Conservation (phyloP, 805 yeast species). For the Candida alai region DNA sequence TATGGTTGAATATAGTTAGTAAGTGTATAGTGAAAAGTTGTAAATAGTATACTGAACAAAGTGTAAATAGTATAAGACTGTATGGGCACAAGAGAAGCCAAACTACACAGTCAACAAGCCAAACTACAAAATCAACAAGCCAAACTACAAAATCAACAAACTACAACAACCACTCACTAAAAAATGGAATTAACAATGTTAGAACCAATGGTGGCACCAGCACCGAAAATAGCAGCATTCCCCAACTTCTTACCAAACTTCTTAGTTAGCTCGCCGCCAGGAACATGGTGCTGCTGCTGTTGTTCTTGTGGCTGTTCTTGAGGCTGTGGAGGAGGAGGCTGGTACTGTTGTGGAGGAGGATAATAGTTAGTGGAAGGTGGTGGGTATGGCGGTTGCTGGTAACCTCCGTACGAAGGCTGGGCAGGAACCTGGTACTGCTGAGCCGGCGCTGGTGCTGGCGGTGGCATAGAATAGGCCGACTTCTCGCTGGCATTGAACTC, state of each 20-base stretch:
- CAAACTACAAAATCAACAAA: conserved; percentile 1
- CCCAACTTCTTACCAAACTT: conserved; percentile 80
- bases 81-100: neutral
- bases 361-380: conserved; percentile 49
- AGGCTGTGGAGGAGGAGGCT: conserved; percentile 22
- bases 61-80: neutral
- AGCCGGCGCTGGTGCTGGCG: conserved; percentile 13
- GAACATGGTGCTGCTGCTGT: conserved; percentile 20
- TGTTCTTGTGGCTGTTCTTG: conserved; percentile 20
- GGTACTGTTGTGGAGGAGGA: conserved; percentile 18
- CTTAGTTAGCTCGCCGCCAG: conserved; percentile 36
- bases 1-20: neutral
- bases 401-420: conserved; percentile 28
- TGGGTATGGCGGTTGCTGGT: conserved; percentile 46
- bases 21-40: conserved; percentile 4
- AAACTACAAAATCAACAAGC: neutral
- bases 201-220: conserved; percentile 91
- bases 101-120: conserved; percentile 1
- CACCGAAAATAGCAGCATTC: conserved; percentile 92
- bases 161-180: conserved; percentile 19
- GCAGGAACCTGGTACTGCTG: conserved; percentile 13
- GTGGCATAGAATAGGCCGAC: conserved; percentile 10
- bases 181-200: conserved; percentile 74
- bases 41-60: conserved; percentile 8
- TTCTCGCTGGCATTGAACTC: conserved; percentile 24